Evolutionary conservation across 306 rosid species (phyloP), one percentile per base, ranked within the genome.

Genomic region (Astragalus membranaceus): DNA sequence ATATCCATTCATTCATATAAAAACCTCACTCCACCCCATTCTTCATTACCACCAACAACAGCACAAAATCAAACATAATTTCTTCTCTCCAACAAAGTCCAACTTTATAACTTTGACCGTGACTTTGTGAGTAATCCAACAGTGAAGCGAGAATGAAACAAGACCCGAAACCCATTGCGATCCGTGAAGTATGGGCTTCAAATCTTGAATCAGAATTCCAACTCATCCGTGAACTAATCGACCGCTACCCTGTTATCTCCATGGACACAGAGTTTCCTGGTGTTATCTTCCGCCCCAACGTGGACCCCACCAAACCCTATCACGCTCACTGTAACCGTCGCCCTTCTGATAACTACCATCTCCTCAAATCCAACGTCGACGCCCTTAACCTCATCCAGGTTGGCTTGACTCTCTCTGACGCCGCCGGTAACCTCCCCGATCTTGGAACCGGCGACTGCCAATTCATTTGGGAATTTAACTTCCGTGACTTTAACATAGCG

Each of bases 231-330:
- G 61, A 57, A 0, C 23, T 78, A 4, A 78, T 88, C 52, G 80
- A 85, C 47, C 67, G 42, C 0, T 86, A 15, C 76, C 86, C 87
- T 17, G 75, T 60, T 41, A 74, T 90, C 39, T 88, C 97, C 14
- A 86, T 90, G 86, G 97, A 88, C 17, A 90, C 95, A 0, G 97
- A 91, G 5, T 88, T 91, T 16, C 95, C 97, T 4, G 97, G 95
- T 1, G 51, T 86, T 0, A 47, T 88, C 17, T 64, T 72, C 61
- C 84, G 88, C 0, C 85, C 86, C 0, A 64, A 14, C 3, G 42
- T 64, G 33, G 80, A 82, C 41, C 65, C 78, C 0, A 1, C 52
- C 0, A 58, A 37, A 23, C 84, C 88, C 0, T 67, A 69, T 66
- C 43, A 67, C 75, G 41, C 8, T 3, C 11, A 41, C 64, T 77